A percentile compares a stretch with the other conserved stretches of the same genome.
Conservation (phyloP, 1,284 basidiomycete genomes). For the Tilletia horrida region DNA sequence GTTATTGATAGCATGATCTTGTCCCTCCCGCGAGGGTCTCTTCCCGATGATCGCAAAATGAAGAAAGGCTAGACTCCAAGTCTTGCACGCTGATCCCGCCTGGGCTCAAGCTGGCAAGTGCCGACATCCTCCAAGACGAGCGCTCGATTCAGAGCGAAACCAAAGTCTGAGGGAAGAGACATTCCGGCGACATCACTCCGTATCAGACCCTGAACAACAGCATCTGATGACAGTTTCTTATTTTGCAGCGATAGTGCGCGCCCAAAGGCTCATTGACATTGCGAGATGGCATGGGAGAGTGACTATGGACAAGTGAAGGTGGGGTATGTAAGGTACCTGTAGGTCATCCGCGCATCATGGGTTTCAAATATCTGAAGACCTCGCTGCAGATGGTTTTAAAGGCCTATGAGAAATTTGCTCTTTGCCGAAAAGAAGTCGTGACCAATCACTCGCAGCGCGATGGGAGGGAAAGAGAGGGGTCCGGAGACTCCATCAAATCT, state of each 20-base stretch:
- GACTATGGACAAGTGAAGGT: not conserved
- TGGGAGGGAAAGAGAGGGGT: too few species aligned
- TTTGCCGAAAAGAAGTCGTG: too few species aligned
- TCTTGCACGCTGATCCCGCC: not conserved
- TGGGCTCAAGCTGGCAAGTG: not conserved
- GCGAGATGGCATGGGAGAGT: not conserved
- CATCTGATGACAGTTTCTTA: too few species aligned
- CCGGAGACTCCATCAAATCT: too few species aligned
- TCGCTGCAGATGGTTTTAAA: constrained; percentile 17
- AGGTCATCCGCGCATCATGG: constrained; percentile 18
- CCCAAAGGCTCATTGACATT: too few species aligned
- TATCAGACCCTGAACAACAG: too few species aligned
- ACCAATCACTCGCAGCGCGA: too few species aligned
- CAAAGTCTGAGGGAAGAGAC: too few species aligned
- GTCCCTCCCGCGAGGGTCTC: not conserved
- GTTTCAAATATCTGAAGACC: not conserved
- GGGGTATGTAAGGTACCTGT: constrained; percentile 16
- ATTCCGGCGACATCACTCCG: too few species aligned
- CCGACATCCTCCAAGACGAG: not conserved
- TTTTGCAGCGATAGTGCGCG: too few species aligned
- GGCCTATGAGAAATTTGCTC: constrained; percentile 6
- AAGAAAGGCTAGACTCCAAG: constrained; percentile 10
- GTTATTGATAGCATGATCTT: too few species aligned
- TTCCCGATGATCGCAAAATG: not conserved
- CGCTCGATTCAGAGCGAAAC: too few species aligned